Conservation (phyloP, 2,329 filamentous ascomycete species). For the Diaporthe vexans region DNA sequence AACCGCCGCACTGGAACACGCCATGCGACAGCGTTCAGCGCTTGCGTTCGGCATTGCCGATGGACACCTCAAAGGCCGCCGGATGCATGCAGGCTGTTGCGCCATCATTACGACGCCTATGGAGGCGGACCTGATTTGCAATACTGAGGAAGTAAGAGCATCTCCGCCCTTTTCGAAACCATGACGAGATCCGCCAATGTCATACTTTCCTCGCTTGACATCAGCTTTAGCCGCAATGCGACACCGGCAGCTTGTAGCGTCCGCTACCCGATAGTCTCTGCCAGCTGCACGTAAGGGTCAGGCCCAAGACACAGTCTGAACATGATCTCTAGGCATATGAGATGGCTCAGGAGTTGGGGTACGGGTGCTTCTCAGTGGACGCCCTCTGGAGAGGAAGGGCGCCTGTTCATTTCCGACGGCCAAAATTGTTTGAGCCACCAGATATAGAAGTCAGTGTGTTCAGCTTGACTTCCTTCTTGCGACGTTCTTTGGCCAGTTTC, state of each 20-base stretch:
- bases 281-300: neutral
- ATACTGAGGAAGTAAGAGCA: neutral
- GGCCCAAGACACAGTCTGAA: neutral
- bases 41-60: slow-evolving; percentile 19
- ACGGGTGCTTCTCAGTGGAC: neutral
- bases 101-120: neutral
- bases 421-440: slow-evolving; percentile 46
- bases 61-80: neutral
- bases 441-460: slow-evolving; percentile 75
- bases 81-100: slow-evolving; percentile 24
- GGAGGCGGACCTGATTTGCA: neutral
- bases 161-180: neutral
- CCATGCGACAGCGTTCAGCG: slow-evolving; percentile 7
- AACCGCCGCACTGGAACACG: slow-evolving; percentile 13
- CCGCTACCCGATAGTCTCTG: neutral
- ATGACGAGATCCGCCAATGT: neutral
- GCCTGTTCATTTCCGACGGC: slow-evolving; percentile 20
- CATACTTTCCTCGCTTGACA: slow-evolving; percentile 3
- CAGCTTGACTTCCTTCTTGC: slow-evolving; percentile 77
- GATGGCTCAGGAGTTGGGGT: neutral
- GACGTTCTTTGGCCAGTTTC: slow-evolving; percentile 70
- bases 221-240: neutral
- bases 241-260: neutral
- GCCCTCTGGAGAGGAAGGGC: neutral
- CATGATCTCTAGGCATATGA: neutral